These are phyloP conservation scores for Dothideomycetes sp. DNA, from an alignment of 2,329 filamentous ascomycete species.

Conservation along the genomic window DNA sequence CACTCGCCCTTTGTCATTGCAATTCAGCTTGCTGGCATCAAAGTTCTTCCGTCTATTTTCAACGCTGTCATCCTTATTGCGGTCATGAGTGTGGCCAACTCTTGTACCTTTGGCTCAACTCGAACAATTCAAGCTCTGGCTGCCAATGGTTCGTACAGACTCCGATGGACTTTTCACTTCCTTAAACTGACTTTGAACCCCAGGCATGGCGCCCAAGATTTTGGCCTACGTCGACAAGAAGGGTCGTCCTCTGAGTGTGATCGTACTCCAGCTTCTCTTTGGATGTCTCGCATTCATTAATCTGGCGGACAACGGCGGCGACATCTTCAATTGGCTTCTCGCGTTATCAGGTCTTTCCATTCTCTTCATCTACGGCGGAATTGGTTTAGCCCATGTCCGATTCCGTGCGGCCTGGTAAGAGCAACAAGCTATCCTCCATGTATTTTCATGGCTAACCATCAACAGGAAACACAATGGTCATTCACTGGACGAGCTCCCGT, in stretches of 20 bases:
- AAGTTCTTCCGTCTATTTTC: constrained; percentile 53
- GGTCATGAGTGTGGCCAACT: constrained; percentile 49
- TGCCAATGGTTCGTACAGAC: constrained; percentile 35
- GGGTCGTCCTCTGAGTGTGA: constrained; percentile 68
- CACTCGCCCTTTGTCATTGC: constrained; percentile 57
- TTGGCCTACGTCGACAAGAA: constrained; percentile 74
- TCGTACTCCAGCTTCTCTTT: constrained; percentile 53
- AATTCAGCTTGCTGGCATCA: constrained; percentile 50
- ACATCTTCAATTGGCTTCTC: constrained; percentile 67
- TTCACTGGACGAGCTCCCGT: constrained; percentile 52
- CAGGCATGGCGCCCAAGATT: constrained; percentile 65
- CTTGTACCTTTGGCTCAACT: constrained; percentile 47
- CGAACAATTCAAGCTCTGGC: constrained; percentile 44
- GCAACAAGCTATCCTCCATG: constrained; percentile 25
- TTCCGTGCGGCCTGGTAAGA: constrained; percentile 66
- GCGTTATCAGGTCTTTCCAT: constrained; percentile 60
- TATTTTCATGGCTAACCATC: neutral
- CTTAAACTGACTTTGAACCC: neutral
- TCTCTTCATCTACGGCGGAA: constrained; percentile 70
- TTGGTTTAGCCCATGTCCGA: constrained; percentile 79
- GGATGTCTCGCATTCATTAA: constrained; percentile 66
- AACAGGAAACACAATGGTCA: constrained; percentile 42
- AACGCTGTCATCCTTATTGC: constrained; percentile 54
- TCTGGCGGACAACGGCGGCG: constrained; percentile 49
- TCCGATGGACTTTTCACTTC: neutral